A percentile compares a stretch with the other conserved stretches of the same genome.
Conservation (phyloP, 371 early-diverging fungal genomes). For the Mucor irregularis region DNA sequence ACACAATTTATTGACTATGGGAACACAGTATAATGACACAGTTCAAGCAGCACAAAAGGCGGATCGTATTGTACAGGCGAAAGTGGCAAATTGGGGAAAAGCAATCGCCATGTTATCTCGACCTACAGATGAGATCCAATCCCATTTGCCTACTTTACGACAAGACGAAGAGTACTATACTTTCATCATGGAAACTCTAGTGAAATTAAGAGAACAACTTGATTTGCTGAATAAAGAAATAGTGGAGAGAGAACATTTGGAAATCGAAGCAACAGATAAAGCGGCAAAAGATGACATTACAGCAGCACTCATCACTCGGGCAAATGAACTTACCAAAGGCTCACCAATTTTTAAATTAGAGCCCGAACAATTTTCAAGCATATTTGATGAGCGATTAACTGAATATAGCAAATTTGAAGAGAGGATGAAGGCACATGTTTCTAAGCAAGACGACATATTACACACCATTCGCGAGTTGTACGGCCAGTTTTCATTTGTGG, state of each 20-base stretch:
- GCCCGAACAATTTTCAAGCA: slow-evolving; percentile 69
- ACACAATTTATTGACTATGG: slow-evolving; percentile 58
- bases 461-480: slow-evolving; percentile 60
- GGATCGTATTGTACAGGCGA: slow-evolving; percentile 64
- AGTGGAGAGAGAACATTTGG: slow-evolving; percentile 50
- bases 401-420: slow-evolving; percentile 63
- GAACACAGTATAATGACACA: slow-evolving; percentile 59
- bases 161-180: slow-evolving; percentile 15
- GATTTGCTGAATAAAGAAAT: slow-evolving; percentile 12
- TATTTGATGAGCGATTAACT: slow-evolving; percentile 65
- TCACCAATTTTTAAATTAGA: slow-evolving; percentile 70
- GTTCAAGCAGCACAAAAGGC: slow-evolving; percentile 69
- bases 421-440: slow-evolving; percentile 34
- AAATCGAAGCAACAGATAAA: slow-evolving; percentile 57
- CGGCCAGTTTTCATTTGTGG: slow-evolving; percentile 42
- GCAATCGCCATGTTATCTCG: slow-evolving; percentile 62
- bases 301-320: slow-evolving; percentile 34
- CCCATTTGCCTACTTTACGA: slow-evolving; percentile 18
- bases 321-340: slow-evolving; percentile 45
- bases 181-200: slow-evolving; percentile 11
- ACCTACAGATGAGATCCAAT: slow-evolving; percentile 25
- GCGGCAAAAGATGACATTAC: slow-evolving; percentile 74
- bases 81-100: slow-evolving; percentile 64
- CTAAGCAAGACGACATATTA: slow-evolving; percentile 58
- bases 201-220: slow-evolving; percentile 15